Percentiles rank a stretch among this genome's conserved stretches.
Evolutionary conservation across 2,329 filamentous ascomycete genomes (phyloP).

Genomic region (Apiospora kogelbergensis): DNA sequence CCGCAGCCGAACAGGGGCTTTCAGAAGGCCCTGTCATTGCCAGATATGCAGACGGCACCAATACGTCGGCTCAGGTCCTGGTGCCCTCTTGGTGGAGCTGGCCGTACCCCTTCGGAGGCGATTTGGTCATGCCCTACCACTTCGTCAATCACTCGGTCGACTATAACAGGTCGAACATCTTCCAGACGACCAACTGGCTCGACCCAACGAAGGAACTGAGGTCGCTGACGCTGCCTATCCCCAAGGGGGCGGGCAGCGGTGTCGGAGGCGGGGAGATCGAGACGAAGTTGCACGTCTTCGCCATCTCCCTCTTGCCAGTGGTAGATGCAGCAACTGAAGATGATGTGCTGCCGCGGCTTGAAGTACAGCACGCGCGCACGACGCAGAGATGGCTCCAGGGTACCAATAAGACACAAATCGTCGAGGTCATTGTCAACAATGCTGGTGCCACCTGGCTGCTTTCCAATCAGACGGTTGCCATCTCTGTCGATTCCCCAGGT

Average conservation of each 20-base stretch:
- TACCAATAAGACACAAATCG: conserved; percentile 34
- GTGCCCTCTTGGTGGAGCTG: conserved; percentile 20
- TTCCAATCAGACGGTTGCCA: conserved; percentile 28
- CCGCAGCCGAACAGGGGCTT: conserved; percentile 18
- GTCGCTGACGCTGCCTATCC: conserved; percentile 17
- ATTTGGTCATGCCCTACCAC: conserved; percentile 21
- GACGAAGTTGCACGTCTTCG: conserved; percentile 40
- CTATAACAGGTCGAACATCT: conserved; percentile 22
- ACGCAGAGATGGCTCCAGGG: conserved; percentile 42
- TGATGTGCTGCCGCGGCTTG: conserved; percentile 19
- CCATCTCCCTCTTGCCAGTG: conserved; percentile 34
- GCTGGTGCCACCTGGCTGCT: conserved; percentile 32
- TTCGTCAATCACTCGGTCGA: conserved; percentile 17
- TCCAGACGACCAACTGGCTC: conserved; percentile 18
- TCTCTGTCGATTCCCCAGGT: conserved; percentile 30
- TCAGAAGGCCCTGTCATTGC: conserved; percentile 19
- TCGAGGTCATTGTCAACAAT: conserved; percentile 42
- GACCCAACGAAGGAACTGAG: conserved; percentile 18
- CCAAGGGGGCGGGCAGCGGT: conserved; percentile 8
- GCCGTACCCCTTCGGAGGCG: conserved; percentile 20
- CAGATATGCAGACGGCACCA: conserved; percentile 16
- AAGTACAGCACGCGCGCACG: conserved; percentile 40
- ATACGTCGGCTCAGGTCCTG: conserved; percentile 13
- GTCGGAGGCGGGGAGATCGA: conserved; percentile 9
- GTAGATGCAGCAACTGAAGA: conserved; percentile 18